phyloP scores from a whole-genome alignment of 2,329 filamentous ascomycete species.

The Aureobasidium subglaciale region DNA sequence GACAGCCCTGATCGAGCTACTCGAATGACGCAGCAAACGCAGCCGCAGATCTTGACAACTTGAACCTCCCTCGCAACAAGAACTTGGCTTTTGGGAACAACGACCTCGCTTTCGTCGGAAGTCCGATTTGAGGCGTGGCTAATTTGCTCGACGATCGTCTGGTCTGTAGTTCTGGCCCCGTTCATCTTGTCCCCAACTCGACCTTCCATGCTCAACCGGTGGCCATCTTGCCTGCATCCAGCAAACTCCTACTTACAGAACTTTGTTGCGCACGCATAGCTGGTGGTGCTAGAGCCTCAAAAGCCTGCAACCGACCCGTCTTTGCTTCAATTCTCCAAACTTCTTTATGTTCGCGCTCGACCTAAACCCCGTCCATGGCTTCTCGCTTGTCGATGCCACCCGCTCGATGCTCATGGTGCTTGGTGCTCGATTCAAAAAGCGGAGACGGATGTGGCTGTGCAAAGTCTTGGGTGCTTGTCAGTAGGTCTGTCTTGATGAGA shows the following conservation, averaged over 20 bases:
- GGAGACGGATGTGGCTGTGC: constrained; percentile 15
- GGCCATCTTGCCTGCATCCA: too few species aligned
- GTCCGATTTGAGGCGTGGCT: background rate
- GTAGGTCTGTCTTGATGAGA: background rate
- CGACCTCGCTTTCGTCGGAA: background rate
- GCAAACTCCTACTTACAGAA: background rate
- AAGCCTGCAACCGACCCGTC: constrained; percentile 5
- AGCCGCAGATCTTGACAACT: constrained; percentile 4
- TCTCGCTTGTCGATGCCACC: constrained; percentile 9
- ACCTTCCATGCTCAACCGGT: background rate
- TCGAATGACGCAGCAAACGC: background rate
- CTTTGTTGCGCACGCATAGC: background rate
- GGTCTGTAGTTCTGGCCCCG: background rate
- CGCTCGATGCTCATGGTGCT: background rate
- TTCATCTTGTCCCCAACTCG: background rate
- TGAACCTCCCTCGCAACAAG: background rate
- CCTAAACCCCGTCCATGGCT: constrained; percentile 10
- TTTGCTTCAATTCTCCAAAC: constrained; percentile 5
- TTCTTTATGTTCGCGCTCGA: background rate
- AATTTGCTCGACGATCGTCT: too few species aligned
- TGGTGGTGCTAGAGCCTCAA: background rate
- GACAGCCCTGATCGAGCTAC: constrained; percentile 4
- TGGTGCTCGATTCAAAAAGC: background rate
- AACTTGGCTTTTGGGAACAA: background rate
- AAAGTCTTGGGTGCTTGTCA: background rate